A percentile compares a stretch with the other conserved stretches of the same genome.
These are phyloP conservation scores for Apiospora malaysiana DNA, from an alignment of 2,329 filamentous ascomycete genomes.

Conservation along the genomic window DNA sequence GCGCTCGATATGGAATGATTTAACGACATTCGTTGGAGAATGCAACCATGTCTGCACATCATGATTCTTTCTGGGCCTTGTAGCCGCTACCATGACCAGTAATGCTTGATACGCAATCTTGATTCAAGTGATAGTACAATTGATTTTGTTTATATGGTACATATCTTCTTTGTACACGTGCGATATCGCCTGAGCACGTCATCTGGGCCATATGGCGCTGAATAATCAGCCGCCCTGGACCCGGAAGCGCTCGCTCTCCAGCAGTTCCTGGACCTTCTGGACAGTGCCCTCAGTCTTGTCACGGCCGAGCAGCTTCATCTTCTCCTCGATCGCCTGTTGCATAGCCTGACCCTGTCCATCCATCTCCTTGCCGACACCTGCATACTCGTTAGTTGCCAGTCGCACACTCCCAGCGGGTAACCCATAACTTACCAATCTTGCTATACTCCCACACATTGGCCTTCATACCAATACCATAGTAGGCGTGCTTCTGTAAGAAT, in stretches of 20 bases:
- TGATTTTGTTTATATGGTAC: constrained; percentile 20
- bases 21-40: no score
- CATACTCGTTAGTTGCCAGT: not conserved
- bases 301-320: constrained; percentile 62
- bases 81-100: not conserved
- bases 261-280: constrained; percentile 62
- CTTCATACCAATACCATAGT: constrained; percentile 98
- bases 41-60: no score
- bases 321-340: constrained; percentile 51
- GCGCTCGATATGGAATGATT: not conserved
- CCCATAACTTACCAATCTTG: constrained; percentile 62
- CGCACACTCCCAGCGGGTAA: not conserved
- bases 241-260: constrained; percentile 57
- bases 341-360: constrained; percentile 39
- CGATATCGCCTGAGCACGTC: constrained; percentile 32
- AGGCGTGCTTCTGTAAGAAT: constrained; percentile 89
- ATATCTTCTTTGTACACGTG: constrained; percentile 8
- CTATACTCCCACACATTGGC: constrained; percentile 94
- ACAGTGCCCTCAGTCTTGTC: constrained; percentile 55
- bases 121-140: not conserved
- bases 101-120: not conserved
- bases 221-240: constrained; percentile 9
- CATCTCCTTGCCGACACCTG: constrained; percentile 59
- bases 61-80: not conserved
- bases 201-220: constrained; percentile 28